These are phyloP conservation scores for Phaeoacremonium minimum DNA, from an alignment of 2,329 filamentous ascomycete genomes.

Conservation along the genomic window DNA sequence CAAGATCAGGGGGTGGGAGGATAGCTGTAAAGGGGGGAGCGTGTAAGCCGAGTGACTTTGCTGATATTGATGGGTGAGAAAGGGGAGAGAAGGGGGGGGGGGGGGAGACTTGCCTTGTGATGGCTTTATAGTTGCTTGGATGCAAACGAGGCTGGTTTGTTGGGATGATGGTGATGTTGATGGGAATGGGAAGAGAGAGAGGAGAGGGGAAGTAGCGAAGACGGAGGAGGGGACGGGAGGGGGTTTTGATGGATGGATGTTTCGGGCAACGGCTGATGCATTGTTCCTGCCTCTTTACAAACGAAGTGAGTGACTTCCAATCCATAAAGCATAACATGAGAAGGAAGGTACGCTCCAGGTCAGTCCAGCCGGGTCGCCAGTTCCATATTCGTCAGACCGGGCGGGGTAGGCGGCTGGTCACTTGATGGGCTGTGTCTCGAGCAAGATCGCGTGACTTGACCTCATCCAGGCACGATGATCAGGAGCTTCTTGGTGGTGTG, in stretches of 20 bases:
- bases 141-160: too few species aligned
- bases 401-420: neutral
- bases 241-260: neutral
- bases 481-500: neutral
- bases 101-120: neutral
- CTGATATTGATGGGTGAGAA: neutral
- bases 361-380: too few species aligned
- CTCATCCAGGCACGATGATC: neutral
- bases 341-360: too few species aligned
- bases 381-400: neutral
- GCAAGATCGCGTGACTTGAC: too few species aligned
- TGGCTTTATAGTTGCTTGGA: neutral
- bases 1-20: neutral
- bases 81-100: too few species aligned
- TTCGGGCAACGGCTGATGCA: neutral
- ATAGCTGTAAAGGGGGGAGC: neutral
- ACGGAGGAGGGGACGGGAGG: neutral
- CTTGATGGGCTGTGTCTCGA: too few species aligned
- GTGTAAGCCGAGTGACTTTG: neutral
- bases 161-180: too few species aligned
- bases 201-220: neutral
- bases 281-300: neutral
- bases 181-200: too few species aligned
- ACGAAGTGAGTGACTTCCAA: neutral
- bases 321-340: too few species aligned